Conservation (phyloP, 2,329 filamentous ascomycete genomes). For the Fusarium paranaense region DNA sequence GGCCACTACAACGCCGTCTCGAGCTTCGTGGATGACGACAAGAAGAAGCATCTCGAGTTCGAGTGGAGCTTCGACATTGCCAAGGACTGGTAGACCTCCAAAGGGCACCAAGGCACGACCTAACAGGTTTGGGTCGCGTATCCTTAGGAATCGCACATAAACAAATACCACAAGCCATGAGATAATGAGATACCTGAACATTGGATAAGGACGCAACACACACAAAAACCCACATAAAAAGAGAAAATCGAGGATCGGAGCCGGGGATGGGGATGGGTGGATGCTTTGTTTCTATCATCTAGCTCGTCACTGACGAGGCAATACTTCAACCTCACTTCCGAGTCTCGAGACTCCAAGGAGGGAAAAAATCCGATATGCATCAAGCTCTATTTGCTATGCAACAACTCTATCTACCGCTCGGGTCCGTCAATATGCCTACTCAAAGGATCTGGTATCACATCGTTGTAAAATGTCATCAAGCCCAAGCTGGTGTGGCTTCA, state of each 20-base stretch:
- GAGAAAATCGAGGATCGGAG: conserved; percentile 20
- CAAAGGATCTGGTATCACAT: conserved; percentile 43
- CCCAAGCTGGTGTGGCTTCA: conserved; percentile 20
- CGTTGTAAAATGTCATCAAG: conserved; percentile 36
- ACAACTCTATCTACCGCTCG: conserved; percentile 30
- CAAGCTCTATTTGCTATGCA: conserved; percentile 43
- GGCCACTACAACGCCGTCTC: conserved; percentile 91
- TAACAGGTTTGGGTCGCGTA: conserved; percentile 15
- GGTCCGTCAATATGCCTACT: conserved; percentile 27
- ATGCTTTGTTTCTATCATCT: conserved; percentile 35
- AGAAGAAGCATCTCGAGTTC: conserved; percentile 89
- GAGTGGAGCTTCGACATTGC: conserved; percentile 97
- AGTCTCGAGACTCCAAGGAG: conserved; percentile 22
- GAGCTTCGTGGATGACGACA: conserved; percentile 95
- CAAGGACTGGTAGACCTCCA: conserved; percentile 84
- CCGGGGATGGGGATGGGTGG: conserved; percentile 31
- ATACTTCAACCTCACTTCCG: conserved; percentile 24
- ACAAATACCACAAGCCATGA: conserved; percentile 41
- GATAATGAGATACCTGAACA: conserved; percentile 46
- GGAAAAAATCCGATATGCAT: conserved; percentile 39
- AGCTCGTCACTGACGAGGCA: conserved; percentile 27
- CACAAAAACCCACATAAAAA: conserved; percentile 29
- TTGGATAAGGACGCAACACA: conserved; percentile 31
- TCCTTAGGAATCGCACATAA: conserved; percentile 14
- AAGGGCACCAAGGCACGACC: conserved; percentile 2